Conservation (phyloP, 345 rosid species). For the Eucalyptus coolabah region DNA sequence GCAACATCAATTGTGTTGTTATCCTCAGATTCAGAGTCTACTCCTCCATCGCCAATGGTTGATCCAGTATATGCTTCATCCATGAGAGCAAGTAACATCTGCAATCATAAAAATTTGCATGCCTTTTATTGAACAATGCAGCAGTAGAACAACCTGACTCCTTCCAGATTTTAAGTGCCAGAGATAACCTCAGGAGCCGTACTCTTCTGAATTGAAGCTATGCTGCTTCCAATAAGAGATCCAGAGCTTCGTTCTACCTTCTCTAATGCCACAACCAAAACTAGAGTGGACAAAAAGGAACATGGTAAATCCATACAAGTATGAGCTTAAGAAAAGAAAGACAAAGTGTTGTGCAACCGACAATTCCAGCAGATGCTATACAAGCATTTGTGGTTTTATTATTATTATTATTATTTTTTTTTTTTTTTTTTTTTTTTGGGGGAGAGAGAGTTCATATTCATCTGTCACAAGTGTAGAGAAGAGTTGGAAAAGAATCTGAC, state of each 20-base stretch:
- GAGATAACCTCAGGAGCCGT: slow-evolving; percentile 82
- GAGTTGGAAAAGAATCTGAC: not conserved
- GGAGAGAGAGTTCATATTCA: not conserved
- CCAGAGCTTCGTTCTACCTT: slow-evolving; percentile 86
- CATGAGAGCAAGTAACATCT: slow-evolving; percentile 98
- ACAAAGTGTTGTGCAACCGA: not conserved
- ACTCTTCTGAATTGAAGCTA: slow-evolving; percentile 91
- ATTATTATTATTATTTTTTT: not conserved
- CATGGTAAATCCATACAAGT: not conserved
- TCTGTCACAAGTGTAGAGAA: not conserved
- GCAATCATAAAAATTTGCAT: slow-evolving; percentile 10
- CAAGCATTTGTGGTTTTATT: not conserved
- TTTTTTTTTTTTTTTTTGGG: rapidly evolving
- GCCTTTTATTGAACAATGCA: not conserved
- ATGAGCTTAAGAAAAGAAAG: not conserved
- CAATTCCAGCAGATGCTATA: not conserved
- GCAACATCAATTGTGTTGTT: slow-evolving; percentile 65
- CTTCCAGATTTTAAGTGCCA: not conserved
- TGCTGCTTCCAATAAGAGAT: slow-evolving; percentile 80
- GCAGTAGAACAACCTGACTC: not conserved
- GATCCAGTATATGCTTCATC: slow-evolving; percentile 99
- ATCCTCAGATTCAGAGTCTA: slow-evolving; percentile 91
- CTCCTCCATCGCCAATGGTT: slow-evolving; percentile 83
- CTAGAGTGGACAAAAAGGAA: slow-evolving; percentile 17
- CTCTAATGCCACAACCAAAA: slow-evolving; percentile 82